These are phyloP conservation scores for Apophysomyces elegans DNA, from an alignment of 371 early-diverging fungal species.

Conservation along the genomic window DNA sequence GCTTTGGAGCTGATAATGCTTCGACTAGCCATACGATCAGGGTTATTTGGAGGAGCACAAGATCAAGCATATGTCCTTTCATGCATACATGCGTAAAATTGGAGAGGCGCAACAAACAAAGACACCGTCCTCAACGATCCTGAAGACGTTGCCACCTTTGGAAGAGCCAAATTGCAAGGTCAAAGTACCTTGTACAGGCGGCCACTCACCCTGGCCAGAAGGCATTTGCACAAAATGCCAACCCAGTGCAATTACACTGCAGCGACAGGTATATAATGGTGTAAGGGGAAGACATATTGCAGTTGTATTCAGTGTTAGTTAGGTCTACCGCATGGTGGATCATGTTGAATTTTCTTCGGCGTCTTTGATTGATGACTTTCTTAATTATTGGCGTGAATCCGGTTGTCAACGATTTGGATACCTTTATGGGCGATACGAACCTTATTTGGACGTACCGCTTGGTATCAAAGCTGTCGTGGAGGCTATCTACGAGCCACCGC, in stretches of 20 bases:
- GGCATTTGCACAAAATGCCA: slow-evolving; percentile 98
- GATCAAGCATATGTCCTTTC: slow-evolving; percentile 98
- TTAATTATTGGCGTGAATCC: slow-evolving; percentile 88
- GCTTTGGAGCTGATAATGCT: neutral
- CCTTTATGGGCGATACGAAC: slow-evolving; percentile 94
- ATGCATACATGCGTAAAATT: slow-evolving; percentile 86
- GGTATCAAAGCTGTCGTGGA: slow-evolving; percentile 98
- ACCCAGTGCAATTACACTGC: slow-evolving; percentile 91
- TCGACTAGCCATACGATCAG: slow-evolving; percentile 81
- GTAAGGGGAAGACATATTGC: neutral
- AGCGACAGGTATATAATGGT: slow-evolving; percentile 70
- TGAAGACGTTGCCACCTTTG: slow-evolving; percentile 75
- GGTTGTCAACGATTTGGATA: slow-evolving; percentile 94
- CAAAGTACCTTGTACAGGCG: slow-evolving; percentile 77
- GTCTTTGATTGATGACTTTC: slow-evolving; percentile 85
- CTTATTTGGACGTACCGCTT: slow-evolving; percentile 90
- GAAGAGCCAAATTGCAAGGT: slow-evolving; percentile 85
- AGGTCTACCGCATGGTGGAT: slow-evolving; percentile 97
- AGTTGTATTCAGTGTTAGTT: slow-evolving; percentile 30
- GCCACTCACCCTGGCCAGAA: slow-evolving; percentile 91
- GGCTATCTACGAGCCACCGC: slow-evolving; percentile 95
- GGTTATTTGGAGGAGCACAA: slow-evolving; percentile 86
- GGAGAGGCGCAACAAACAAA: slow-evolving; percentile 69
- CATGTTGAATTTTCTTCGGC: slow-evolving; percentile 97
- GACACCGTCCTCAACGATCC: slow-evolving; percentile 35